These are phyloP conservation scores for Penicillium canescens DNA, from an alignment of 495 filamentous ascomycete genomes.

Conservation along the genomic window DNA sequence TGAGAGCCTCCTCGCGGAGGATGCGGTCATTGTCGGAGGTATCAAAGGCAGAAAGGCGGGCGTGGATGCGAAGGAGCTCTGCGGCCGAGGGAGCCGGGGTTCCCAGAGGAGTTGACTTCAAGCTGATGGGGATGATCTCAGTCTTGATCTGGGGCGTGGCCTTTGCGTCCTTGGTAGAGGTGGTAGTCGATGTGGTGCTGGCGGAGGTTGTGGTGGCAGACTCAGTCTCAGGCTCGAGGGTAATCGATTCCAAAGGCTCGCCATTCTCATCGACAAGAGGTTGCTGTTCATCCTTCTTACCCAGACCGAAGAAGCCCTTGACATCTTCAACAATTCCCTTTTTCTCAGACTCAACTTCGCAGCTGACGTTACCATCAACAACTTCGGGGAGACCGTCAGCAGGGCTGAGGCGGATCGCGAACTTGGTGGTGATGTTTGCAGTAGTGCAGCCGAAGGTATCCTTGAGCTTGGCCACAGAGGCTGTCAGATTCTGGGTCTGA, in stretches of 20 bases:
- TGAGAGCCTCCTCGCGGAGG: constrained; percentile 82
- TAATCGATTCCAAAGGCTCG: constrained; percentile 47
- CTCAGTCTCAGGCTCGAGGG: constrained; percentile 51
- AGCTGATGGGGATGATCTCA: constrained; percentile 68
- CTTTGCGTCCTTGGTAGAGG: constrained; percentile 49
- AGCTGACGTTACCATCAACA: constrained; percentile 73
- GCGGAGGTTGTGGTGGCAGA: constrained; percentile 44
- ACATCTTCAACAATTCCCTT: constrained; percentile 86
- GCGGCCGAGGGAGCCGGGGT: constrained; percentile 53
- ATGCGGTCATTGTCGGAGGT: constrained; percentile 75
- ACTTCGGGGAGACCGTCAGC: constrained; percentile 85
- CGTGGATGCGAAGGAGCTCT: constrained; percentile 65
- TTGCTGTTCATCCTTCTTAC: constrained; percentile 81
- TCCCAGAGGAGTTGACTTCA: constrained; percentile 62
- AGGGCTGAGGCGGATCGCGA: constrained; percentile 68
- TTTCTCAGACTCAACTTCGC: constrained; percentile 74
- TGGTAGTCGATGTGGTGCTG: constrained; percentile 46
- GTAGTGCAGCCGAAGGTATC: constrained; percentile 73
- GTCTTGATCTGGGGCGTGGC: constrained; percentile 59
- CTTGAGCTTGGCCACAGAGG: constrained; percentile 70
- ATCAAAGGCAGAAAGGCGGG: constrained; percentile 77
- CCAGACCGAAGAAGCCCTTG: constrained; percentile 93
- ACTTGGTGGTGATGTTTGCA: constrained; percentile 76
- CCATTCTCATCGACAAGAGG: constrained; percentile 62
- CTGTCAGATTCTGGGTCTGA: constrained; percentile 80